Evolutionary conservation across 371 early-diverging fungal species (phyloP), one percentile per base, ranked within the genome.

Genomic region (Batkoa obscura): DNA sequence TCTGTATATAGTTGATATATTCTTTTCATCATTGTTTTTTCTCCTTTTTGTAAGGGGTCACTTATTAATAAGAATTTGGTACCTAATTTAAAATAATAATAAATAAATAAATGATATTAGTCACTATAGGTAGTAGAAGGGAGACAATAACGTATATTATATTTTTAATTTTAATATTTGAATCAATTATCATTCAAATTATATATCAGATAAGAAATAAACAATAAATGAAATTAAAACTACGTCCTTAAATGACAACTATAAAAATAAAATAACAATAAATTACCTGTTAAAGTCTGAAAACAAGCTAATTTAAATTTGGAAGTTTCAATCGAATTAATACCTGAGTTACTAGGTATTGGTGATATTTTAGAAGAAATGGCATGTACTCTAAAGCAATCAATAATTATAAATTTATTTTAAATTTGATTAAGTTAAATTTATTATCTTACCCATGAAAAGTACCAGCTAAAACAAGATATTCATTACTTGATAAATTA

Each of bases 401-500:
- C 2, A 47, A 50, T 38, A 38, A 31, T 33, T 34, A 39, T 37
- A 23, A 23, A 23, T 23, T 23, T 23, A 23, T 23, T 23, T 23
- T 23, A 23, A 23, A 23, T 23, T 23, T 31, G 9, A 15, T 41
- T 8, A 12, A 41, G 13, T 8, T 39, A 17, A 51, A 34, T 4
- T 23, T 55, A 30, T 34, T 37, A n/a, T 6, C 55, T 60, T 74
- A 86, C 89, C 89, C 90, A 60, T 95, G 96, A 64, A 97, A 90
- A 12, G 94, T 95, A 58, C 96, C 95, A 0, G 97, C 96, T 34
- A 97, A 70, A 3, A 95, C 92, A 13, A 97, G 75, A 57, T 93
- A 92, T 64, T 97, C 97, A 68, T 97, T 97, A 49, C 81, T 81
- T 0, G 88, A 79, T 15, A 97, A 74, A 58, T 84, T 86, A 10